These are phyloP conservation scores for thale cress (Arabidopsis thaliana) DNA, from an alignment of 345 rosid species.

Conservation along the genomic window DNA sequence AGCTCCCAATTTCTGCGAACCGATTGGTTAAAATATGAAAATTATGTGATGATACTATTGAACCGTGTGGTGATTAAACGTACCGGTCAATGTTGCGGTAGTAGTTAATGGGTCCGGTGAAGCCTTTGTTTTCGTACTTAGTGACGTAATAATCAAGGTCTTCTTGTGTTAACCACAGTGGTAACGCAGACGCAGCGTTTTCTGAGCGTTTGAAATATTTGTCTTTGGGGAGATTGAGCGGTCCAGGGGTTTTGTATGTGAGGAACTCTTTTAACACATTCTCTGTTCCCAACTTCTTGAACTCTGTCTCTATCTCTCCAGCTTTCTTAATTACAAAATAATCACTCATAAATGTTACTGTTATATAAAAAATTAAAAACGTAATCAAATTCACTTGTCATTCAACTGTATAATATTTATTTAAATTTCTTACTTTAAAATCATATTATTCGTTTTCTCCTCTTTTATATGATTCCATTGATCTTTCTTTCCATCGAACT, in stretches of 20 bases:
- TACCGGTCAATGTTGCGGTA: slow-evolving; percentile 74
- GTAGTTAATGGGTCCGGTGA: slow-evolving; percentile 82
- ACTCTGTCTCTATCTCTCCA: slow-evolving; percentile 73
- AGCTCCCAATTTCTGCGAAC: slow-evolving; percentile 71
- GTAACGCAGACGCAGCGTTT: slow-evolving; percentile 49
- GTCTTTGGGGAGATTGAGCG: slow-evolving; percentile 58
- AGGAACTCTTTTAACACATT: slow-evolving; percentile 57
- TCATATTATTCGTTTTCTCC: too few species aligned
- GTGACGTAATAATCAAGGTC: slow-evolving; percentile 55
- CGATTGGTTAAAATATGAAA: neutral
- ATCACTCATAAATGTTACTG: neutral
- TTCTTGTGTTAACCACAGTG: slow-evolving; percentile 73
- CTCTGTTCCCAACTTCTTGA: slow-evolving; percentile 51
- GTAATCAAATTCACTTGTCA: neutral
- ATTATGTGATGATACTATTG: neutral
- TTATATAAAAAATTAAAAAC: neutral
- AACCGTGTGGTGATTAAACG: slow-evolving; percentile 12
- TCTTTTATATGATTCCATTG: too few species aligned
- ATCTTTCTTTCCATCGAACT: too few species aligned
- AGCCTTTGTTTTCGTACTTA: slow-evolving; percentile 66
- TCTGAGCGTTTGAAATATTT: slow-evolving; percentile 49
- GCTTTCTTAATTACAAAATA: slow-evolving; percentile 49
- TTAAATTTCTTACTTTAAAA: too few species aligned
- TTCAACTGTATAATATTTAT: too few species aligned
- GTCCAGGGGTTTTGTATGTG: slow-evolving; percentile 57